Percentiles rank a stretch among this genome's conserved stretches.
These are phyloP conservation scores for Rubia balearica DNA, from an alignment of 305 asterid species.

Conservation along the genomic window DNA sequence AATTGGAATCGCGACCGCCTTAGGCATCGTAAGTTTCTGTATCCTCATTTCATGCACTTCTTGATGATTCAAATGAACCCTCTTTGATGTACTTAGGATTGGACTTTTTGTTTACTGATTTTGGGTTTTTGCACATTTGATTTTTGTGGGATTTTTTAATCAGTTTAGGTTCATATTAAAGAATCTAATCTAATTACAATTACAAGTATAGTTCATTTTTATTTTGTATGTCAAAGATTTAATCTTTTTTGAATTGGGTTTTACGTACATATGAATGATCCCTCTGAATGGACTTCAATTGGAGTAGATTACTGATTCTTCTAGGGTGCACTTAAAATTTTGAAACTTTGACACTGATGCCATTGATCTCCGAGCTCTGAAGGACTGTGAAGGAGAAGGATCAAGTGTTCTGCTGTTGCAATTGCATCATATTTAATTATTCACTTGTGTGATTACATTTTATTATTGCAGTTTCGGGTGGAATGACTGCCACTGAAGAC, in stretches of 20 bases:
- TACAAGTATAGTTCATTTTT: no score
- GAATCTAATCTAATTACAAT: no score
- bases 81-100: not conserved
- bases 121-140: not conserved
- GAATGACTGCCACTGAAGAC: slow-evolving; percentile 84
- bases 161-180: not conserved
- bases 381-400: not conserved
- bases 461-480: not conserved
- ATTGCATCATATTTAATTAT: not conserved
- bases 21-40: not conserved
- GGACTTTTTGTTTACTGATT: not conserved
- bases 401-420: not conserved
- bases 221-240: not conserved
- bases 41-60: not conserved
- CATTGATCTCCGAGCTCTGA: not conserved
- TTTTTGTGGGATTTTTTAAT: not conserved
- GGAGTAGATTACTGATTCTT: not conserved
- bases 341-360: not conserved
- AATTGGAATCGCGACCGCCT: not conserved
- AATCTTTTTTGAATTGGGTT: not conserved
- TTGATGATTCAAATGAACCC: not conserved
- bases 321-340: not conserved
- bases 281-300: not conserved
- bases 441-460: not conserved
- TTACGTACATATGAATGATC: not conserved